Base-by-base conservation (phyloP, 192 early-diverging fungal genomes). In the Mortierella alpina region DNA sequence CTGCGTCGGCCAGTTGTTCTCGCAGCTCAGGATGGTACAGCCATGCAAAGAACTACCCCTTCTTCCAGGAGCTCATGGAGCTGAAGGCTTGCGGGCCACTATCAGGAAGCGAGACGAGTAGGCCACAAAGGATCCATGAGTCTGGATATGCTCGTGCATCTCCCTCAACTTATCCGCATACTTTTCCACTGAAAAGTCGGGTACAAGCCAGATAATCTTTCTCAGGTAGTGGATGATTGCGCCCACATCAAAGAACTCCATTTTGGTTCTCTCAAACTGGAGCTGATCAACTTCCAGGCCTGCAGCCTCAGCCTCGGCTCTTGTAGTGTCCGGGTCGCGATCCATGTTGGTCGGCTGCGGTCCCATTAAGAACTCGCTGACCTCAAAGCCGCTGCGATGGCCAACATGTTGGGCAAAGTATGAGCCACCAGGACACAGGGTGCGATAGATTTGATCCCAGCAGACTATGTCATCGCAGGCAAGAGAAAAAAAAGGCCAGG, bases 361-460 rank as follows among this genome's bases (percentile, higher is more conserved):
- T 48, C 64, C 77, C n/a, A 65, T n/a, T 12, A 80, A 72, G 18
- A 72, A 61, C 47, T 62, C 47, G 39, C 51, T 64, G 20, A 80
- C 41, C 49, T 80, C 77, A 31, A 72, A 62, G 44, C 62, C 65
- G 45, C 70, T 71, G 31, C 67, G 59, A 61, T 62, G 69, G 5
- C 77, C 77, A 15, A 80, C 70, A 50, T 80, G 77, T 68, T 80
- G 77, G 18, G 77, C 66, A 15, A 72, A 59, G 44, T 72, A 80
- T 13, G 66, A 57, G 5, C 77, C 77, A 31, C 63, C 70, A 20
- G 49, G 59, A 44, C 67, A 45, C 39, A 80, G 58, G 7, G 72
- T 63, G 5, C 77, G 69, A 66, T 54, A 42, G 62, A 80, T 59
- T 66, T 80, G 63, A 59, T 66, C 15, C 59, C 69, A 71, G 14